Base-by-base conservation (phyloP, 345 rosid genomes). In the Ceriops decandra region DNA sequence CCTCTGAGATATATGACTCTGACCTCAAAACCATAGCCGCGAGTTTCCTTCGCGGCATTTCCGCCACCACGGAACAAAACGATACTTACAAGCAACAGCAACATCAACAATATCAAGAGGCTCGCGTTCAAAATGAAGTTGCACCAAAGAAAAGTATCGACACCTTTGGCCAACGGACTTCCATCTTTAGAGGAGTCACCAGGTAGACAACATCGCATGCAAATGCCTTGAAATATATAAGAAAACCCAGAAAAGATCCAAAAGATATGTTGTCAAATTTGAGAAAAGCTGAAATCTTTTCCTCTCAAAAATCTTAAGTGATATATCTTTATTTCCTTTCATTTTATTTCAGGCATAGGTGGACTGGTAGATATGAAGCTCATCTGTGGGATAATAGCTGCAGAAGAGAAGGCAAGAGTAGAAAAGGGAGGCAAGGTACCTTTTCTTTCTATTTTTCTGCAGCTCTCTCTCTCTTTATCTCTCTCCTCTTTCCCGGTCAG, bases 341-440 rank as follows among this genome's bases (percentile, higher is more conserved):
- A 60, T 26, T 58, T 56, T 22, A 22, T 24, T 24, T 24, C 35
- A 91, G 97, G 64, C 97, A 91, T 85, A 82, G 96, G 79, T 90
- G 96, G 96, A 90, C 96, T 0, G 95, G 97, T 9, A 90, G 97
- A 77, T 90, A 88, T 72, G 97, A 90, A 87, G 97, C 97, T 76
- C 97, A 90, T 80, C 80, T 90, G 73, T 90, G 97, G 96, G 97
- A 91, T 72, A 91, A 89, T 73, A 91, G 97, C 70, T 89, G 96
- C 75, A 81, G 91, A 82, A 87, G 97, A 72, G 96, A 89, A 87
- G 97, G 97, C 27, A 96, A 91, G 60, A 86, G 93, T 52, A 87
- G 97, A 70, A 89, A 89, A 74, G 97, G 97, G 63, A 85, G 97
- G 72, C 97, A 91, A 89, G 97, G 97, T 91, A 82, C 17, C 4